Evolutionary conservation across 78 protist species (phyloP), one percentile per base, ranked within the genome.

Genomic region (Anaeramoeba ignava): DNA sequence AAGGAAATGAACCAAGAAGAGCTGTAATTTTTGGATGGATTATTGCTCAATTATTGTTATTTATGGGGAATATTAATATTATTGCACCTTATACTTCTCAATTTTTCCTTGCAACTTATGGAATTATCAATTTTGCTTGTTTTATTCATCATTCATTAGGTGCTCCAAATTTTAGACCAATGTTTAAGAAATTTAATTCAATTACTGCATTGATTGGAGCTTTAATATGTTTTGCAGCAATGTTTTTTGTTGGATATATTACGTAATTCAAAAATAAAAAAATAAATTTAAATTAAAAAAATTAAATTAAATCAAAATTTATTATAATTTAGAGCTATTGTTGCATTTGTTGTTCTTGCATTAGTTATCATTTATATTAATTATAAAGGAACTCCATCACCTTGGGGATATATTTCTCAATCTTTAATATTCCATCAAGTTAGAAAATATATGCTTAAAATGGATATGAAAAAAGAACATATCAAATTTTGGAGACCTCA

Each of bases 41-140:
- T 36, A 0, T 87, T 33, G 79, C 87, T 3, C 84, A 88, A 83
- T 1, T 17, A 1, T 1, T 80, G 37, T 12, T 88, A 36, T 0
- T 85, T 12, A 33, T 88, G 78, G 94, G 93, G 42, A 38, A 80
- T 38, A 0, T 91, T 39, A 88, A 90, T 82, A 31, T 39, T n/a
- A 82, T 92, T 33, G 94, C 96, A 0, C 91, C 93, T 27, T 37
- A 92, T 39, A 8, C 88, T 39, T 36, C 96, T 34, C 78, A 42
- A 79, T 86, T 87, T 81, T 90, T 90, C 78, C 79, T 88, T 40
- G 37, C 85, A 39, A 41, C 91, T 33, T 93, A 91, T 40, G 89
- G 91, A 3, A 3, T 86, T 42, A 79, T 88, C 85, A 93, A 93
- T 87, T 85, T 84, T 40, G 82, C 94, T 68, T 68, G 31, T 31